These are phyloP conservation scores for Sequoiadendron giganteum DNA, from an alignment of 75 land plant species.

Conservation along the genomic window DNA sequence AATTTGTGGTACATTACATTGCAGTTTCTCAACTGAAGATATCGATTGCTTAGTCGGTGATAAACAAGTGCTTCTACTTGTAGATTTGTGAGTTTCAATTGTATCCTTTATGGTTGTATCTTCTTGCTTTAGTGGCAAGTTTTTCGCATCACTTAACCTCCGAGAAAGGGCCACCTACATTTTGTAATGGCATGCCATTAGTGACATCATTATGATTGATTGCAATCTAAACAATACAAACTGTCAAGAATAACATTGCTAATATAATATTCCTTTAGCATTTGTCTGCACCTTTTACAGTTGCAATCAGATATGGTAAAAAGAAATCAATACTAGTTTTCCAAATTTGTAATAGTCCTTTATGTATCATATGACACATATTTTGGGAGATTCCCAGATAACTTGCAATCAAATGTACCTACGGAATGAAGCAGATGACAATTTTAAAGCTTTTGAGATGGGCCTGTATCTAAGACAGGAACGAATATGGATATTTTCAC, in stretches of 20 bases:
- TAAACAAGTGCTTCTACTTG: neutral
- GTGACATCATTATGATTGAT: neutral
- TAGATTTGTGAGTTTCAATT: neutral
- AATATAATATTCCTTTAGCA: neutral
- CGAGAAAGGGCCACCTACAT: constrained; percentile 50
- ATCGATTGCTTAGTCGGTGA: neutral
- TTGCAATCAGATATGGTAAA: neutral
- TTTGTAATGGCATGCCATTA: neutral
- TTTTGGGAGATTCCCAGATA: neutral
- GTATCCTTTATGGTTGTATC: constrained; percentile 22
- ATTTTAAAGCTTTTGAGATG: neutral
- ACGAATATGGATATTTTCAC: neutral
- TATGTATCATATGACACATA: neutral
- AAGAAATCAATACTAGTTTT: neutral
- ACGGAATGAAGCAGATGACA: neutral
- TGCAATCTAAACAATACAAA: neutral
- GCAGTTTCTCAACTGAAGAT: constrained; percentile 17
- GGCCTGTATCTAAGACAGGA: neutral
- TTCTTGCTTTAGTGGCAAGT: constrained; percentile 11
- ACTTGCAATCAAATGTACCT: neutral
- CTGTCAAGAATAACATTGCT: neutral
- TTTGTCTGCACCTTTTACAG: neutral
- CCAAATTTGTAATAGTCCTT: neutral
- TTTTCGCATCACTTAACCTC: constrained; percentile 45
- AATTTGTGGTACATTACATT: constrained; percentile 18